Conservation (phyloP, 208 protist species). For the Kentomonas sorsogonicus region DNA sequence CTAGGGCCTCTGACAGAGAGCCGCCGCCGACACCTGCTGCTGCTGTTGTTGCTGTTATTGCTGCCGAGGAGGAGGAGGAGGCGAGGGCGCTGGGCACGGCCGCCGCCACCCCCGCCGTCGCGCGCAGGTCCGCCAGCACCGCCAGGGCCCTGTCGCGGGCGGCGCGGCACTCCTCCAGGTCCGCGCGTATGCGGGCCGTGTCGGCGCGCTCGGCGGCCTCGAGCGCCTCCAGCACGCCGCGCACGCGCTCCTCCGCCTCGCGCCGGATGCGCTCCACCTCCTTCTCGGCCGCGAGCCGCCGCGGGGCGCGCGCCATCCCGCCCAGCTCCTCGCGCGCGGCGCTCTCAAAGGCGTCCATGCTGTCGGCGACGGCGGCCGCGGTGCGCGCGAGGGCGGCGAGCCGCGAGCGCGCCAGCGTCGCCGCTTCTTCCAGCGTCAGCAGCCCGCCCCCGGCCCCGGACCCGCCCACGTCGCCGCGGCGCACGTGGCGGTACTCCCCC, state of each 20-base stretch:
- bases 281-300: slow-evolving; percentile 36
- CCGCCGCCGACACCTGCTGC: too few relatives aligned
- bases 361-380: slow-evolving; percentile 28
- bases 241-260: slow-evolving; percentile 52
- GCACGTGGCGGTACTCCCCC: slow-evolving; percentile 44
- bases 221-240: slow-evolving; percentile 23
- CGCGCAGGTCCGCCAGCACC: slow-evolving; percentile 17
- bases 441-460: slow-evolving; percentile 48
- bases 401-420: slow-evolving; percentile 35
- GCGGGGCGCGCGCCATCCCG: slow-evolving; percentile 31
- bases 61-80: too few relatives aligned
- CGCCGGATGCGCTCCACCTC: slow-evolving; percentile 55
- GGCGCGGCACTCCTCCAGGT: slow-evolving; percentile 26
- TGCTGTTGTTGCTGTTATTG: too few relatives aligned
- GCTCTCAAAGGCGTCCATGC: slow-evolving; percentile 36
- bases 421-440: slow-evolving; percentile 52
- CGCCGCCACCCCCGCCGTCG: slow-evolving; percentile 24
- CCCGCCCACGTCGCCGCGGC: too few relatives aligned
- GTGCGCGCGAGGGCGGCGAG: slow-evolving; percentile 44
- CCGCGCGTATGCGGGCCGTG: slow-evolving; percentile 26
- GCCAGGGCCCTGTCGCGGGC: slow-evolving; percentile 22
- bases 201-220: slow-evolving; percentile 44
- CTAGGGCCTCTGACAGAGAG: too few relatives aligned
- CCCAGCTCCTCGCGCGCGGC: slow-evolving; percentile 35
- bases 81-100: slow-evolving; percentile 19